phyloP scores from a whole-genome alignment of 2,329 filamentous ascomycete genomes.

The Claviceps capensis region DNA sequence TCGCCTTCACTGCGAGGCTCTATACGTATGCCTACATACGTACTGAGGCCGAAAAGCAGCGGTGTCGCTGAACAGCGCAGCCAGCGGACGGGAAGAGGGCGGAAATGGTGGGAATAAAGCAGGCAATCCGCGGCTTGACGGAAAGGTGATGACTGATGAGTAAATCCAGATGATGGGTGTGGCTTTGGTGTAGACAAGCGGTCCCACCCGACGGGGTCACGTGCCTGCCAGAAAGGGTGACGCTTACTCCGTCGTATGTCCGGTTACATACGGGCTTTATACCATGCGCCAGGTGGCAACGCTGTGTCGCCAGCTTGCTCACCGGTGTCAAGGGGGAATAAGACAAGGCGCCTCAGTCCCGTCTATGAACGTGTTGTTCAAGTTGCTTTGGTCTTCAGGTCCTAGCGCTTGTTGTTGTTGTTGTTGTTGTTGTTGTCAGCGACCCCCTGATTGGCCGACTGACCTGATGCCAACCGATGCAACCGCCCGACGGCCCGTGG shows the following conservation, averaged over 20 bases:
- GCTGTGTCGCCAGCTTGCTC: not conserved
- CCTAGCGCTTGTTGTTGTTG: not conserved
- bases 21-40: too few relatives aligned
- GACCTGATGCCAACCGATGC: not conserved
- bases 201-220: not conserved
- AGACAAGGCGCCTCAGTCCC: not conserved
- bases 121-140: not conserved
- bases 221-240: not conserved
- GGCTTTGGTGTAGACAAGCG: not conserved
- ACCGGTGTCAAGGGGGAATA: not conserved
- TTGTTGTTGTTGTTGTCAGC: not conserved
- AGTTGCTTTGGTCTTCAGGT: too few relatives aligned
- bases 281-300: not conserved
- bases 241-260: not conserved
- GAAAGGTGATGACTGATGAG: not conserved
- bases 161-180: not conserved
- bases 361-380: too few relatives aligned
- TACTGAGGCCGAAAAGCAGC: slow-evolving; percentile 1
- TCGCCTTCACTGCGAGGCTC: too few relatives aligned
- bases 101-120: not conserved
- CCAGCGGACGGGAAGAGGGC: not conserved
- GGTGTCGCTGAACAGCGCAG: not conserved
- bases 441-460: slow-evolving; percentile 3
- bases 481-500: not conserved
- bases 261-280: not conserved